Evolutionary conservation across 2,329 filamentous ascomycete species (phyloP).

Genomic region (Neoarthrinium moseri): DNA sequence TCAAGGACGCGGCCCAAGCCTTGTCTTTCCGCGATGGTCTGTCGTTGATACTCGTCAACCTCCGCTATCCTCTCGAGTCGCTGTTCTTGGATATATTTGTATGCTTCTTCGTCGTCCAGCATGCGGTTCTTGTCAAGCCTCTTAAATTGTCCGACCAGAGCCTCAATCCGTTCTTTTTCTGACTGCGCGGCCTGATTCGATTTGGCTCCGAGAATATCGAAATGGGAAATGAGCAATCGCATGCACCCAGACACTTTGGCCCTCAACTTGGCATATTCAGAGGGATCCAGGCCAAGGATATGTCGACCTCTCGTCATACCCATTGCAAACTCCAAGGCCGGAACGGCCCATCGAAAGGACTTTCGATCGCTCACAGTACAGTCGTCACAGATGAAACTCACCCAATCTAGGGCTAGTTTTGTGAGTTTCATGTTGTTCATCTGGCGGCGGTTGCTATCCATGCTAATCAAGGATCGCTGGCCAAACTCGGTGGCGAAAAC

Average conservation of each 20-base stretch:
- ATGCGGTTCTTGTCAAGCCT: conserved; percentile 74
- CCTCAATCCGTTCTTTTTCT: conserved; percentile 85
- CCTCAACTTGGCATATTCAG: conserved; percentile 80
- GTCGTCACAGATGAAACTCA: conserved; percentile 96
- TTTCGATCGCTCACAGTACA: conserved; percentile 91
- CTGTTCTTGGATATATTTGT: conserved; percentile 70
- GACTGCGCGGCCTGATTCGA: conserved; percentile 91
- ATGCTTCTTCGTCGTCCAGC: conserved; percentile 82
- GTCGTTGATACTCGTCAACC: conserved; percentile 75
- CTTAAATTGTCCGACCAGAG: conserved; percentile 71
- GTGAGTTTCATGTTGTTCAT: conserved; percentile 98
- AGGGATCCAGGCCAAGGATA: conserved; percentile 84
- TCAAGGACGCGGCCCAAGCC: conserved; percentile 88
- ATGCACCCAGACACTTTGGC: conserved; percentile 95
- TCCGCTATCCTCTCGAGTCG: conserved; percentile 70
- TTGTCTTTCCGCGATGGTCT: conserved; percentile 81
- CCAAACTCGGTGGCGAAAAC: conserved; percentile 99
- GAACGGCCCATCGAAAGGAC: conserved; percentile 96
- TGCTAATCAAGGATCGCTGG: conserved; percentile 88
- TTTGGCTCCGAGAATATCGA: conserved; percentile 97
- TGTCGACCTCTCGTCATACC: conserved; percentile 92
- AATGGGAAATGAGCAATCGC: conserved; percentile 95
- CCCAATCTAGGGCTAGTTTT: conserved; percentile 91
- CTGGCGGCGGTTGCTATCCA: conserved; percentile 91
- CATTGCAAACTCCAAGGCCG: conserved; percentile 95